phyloP scores from a whole-genome alignment of 2,329 filamentous ascomycete genomes.

The Neonectria sp. region DNA sequence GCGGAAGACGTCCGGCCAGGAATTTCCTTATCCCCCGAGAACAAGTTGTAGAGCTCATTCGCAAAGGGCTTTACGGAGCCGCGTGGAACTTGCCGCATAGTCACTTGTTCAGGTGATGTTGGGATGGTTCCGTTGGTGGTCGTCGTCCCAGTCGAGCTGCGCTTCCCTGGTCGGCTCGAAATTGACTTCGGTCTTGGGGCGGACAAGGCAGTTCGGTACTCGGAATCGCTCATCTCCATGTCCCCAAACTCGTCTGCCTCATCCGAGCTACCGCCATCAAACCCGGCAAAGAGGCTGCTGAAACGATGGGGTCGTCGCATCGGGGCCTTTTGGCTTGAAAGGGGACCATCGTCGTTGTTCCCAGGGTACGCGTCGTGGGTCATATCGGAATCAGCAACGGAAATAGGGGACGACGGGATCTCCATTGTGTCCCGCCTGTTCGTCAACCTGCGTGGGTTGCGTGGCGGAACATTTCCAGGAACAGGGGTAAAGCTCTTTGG shows the following conservation, averaged over 20 bases:
- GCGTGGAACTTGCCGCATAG: conserved; percentile 47
- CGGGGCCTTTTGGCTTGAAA: conserved; percentile 72
- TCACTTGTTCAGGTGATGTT: conserved; percentile 61
- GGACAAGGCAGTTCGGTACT: conserved; percentile 76
- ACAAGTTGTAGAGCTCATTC: conserved; percentile 64
- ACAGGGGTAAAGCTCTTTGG: conserved; percentile 66
- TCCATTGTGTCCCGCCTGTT: conserved; percentile 63
- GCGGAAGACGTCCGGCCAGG: conserved; percentile 36
- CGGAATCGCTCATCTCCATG: conserved; percentile 74
- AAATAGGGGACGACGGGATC: conserved; percentile 65
- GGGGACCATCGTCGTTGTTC: conserved; percentile 85
- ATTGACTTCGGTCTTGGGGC: conserved; percentile 69
- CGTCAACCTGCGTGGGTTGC: conserved; percentile 71
- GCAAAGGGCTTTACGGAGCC: conserved; percentile 53
- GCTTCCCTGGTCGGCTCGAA: conserved; percentile 57
- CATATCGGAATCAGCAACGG: conserved; percentile 56
- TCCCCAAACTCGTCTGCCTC: conserved; percentile 76
- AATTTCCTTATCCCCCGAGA: conserved; percentile 54
- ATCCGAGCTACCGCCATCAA: conserved; percentile 80
- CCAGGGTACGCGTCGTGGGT: conserved; percentile 78
- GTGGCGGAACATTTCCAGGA: conserved; percentile 69
- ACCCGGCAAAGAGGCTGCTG: conserved; percentile 90
- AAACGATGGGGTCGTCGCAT: conserved; percentile 81
- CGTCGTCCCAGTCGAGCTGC: conserved; percentile 53
- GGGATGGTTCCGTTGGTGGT: conserved; percentile 52